A percentile compares a stretch with the other conserved stretches of the same genome.
These are phyloP conservation scores for Castanopsis chinensis DNA, from an alignment of 306 rosid species.

Conservation along the genomic window DNA sequence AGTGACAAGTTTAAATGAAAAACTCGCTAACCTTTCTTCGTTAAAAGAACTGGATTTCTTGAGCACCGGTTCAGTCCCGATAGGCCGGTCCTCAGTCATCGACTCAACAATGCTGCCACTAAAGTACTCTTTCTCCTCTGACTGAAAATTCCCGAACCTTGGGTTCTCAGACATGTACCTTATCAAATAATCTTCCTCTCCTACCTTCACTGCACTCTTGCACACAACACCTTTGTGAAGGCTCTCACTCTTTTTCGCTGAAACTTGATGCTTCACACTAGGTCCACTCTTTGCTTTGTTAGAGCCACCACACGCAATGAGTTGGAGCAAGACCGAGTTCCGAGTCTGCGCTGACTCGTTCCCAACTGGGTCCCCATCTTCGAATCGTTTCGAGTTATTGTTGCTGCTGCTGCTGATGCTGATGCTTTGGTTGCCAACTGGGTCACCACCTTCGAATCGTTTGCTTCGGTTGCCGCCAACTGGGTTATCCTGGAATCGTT, in stretches of 20 bases:
- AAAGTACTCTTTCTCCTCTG: constrained; percentile 84
- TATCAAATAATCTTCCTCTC: constrained; percentile 48
- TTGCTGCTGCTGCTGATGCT: not conserved
- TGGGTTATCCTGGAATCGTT: too few species aligned
- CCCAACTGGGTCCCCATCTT: constrained; percentile 13
- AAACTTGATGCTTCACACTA: constrained; percentile 22
- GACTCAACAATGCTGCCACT: constrained; percentile 82
- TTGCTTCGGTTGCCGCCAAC: not conserved
- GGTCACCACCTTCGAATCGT: constrained; percentile 24
- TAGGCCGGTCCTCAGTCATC: constrained; percentile 34
- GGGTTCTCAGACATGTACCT: constrained; percentile 76
- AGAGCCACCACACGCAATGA: constrained; percentile 78
- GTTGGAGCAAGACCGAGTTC: constrained; percentile 64
- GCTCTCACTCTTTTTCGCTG: constrained; percentile 26
- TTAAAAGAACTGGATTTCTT: constrained; percentile 74
- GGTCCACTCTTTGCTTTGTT: constrained; percentile 35
- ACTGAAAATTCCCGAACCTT: constrained; percentile 65
- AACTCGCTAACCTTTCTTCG: constrained; percentile 54
- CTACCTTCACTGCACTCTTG: constrained; percentile 25
- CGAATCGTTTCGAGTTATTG: constrained; percentile 10
- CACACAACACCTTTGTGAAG: constrained; percentile 33
- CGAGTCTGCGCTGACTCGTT: constrained; percentile 33
- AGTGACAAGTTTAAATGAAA: not conserved
- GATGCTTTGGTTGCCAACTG: not conserved
- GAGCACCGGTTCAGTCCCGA: constrained; percentile 27